Evolutionary conservation across 2,329 filamentous ascomycete species (phyloP).

Genomic region (Thielaviopsis euricoi): DNA sequence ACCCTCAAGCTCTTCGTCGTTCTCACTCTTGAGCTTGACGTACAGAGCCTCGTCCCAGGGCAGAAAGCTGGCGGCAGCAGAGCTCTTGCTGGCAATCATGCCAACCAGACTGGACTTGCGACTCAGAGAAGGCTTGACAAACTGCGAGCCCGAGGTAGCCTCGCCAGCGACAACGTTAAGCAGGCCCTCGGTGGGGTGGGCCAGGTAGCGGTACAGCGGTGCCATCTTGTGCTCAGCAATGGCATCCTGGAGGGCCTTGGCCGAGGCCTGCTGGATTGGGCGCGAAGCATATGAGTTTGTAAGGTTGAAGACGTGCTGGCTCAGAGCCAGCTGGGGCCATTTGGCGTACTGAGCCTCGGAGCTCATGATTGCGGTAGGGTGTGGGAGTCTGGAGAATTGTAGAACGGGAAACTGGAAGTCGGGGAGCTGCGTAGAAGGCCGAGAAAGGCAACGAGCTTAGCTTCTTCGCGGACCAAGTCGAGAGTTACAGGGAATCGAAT

Average conservation of each 20-base stretch:
- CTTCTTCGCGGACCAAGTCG: neutral
- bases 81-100: constrained; percentile 57
- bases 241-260: constrained; percentile 64
- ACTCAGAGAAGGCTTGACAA: constrained; percentile 37
- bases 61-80: constrained; percentile 48
- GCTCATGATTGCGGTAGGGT: constrained; percentile 38
- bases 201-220: constrained; percentile 69
- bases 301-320: constrained; percentile 75
- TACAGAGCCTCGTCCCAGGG: constrained; percentile 89
- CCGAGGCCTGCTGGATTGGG: constrained; percentile 49
- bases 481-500: neutral
- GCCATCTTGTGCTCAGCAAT: constrained; percentile 77
- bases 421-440: neutral
- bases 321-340: constrained; percentile 65
- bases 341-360: constrained; percentile 75
- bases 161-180: constrained; percentile 52
- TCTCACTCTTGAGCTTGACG: constrained; percentile 56
- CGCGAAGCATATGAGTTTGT: constrained; percentile 61
- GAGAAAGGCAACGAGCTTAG: neutral
- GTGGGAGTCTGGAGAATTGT: neutral
- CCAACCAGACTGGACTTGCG: constrained; percentile 56
- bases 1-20: constrained; percentile 58
- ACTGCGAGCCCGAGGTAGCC: constrained; percentile 22
- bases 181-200: constrained; percentile 67
- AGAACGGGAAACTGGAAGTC: neutral